Evolutionary conservation across 2,329 filamentous ascomycete genomes (phyloP).

Genomic region (Pezicula carpinea): DNA sequence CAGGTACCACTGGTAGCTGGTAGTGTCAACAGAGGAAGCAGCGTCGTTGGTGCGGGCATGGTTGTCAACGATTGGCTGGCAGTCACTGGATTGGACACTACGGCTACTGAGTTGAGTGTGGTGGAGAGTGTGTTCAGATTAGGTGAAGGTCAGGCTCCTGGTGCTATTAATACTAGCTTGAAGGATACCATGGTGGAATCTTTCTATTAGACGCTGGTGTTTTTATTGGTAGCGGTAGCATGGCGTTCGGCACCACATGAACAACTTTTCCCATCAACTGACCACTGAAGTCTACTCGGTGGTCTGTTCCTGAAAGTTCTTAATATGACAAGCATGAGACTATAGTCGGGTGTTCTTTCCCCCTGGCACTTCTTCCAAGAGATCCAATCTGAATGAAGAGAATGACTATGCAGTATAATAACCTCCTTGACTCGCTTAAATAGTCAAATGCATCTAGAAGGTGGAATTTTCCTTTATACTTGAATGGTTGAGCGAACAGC

Average conservation of each 20-base stretch:
- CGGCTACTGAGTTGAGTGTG: constrained; percentile 94
- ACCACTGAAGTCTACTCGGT: neutral
- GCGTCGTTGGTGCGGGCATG: constrained; percentile 95
- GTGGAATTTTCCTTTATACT: too few relatives aligned
- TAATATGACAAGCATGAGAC: neutral
- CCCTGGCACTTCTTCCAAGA: too few relatives aligned
- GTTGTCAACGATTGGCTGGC: constrained; percentile 98
- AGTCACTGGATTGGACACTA: constrained; percentile 88
- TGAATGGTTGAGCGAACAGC: too few relatives aligned
- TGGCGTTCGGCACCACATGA: neutral
- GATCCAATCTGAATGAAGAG: too few relatives aligned
- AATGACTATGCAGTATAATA: too few relatives aligned
- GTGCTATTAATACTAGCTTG: constrained; percentile 74
- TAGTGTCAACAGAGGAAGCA: constrained; percentile 85
- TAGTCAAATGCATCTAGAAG: too few relatives aligned
- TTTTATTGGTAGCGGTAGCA: constrained; percentile 4
- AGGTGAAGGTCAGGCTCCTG: constrained; percentile 77
- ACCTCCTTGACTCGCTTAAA: too few relatives aligned
- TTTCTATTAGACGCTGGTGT: constrained; percentile 67
- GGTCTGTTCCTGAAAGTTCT: neutral
- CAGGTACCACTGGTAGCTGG: constrained; percentile 96
- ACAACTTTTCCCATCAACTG: neutral
- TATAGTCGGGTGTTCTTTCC: too few relatives aligned
- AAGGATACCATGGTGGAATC: constrained; percentile 99
- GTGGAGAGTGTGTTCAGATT: constrained; percentile 94